Evolutionary conservation across 129 eudicot species (phyloP), one percentile per base, ranked within the genome.

Genomic region (Lactuca sativa): DNA sequence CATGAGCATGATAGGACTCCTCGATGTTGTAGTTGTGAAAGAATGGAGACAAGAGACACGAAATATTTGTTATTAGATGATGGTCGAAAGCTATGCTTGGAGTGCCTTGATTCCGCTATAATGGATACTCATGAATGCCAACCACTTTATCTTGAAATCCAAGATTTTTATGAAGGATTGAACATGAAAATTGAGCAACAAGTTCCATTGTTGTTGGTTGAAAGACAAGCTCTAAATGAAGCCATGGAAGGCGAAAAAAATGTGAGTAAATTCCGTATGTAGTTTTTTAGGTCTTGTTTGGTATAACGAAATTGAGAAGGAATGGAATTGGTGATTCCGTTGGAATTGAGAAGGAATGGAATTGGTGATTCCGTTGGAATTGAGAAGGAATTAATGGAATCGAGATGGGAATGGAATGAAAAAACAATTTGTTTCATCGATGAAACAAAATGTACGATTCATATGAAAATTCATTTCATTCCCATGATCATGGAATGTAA

Each of bases 61-160:
- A 66, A 73, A 36, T 73, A 66, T 67, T 53, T 66, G 62, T 51
- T 79, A 62, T 59, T 79, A 18, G 80, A 80, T 62, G 82, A 78
- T 25, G 83, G 83, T 44, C 59, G 80, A 32, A 80, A 74, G 14
- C 54, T 80, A 56, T 80, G 80, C 67, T 51, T 74, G 5, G 83
- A 80, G 76, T 80, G 83, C 76, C 62, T 80, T 6, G 83, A 80
- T 25, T 80, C 83, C 37, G 83, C 83, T 10, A 80, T 80, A 17
- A 74, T 80, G 83, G 80, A 80, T 44, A 80, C 83, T 33, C 76
- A 74, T 36, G 80, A 74, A 68, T 80, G 83, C 76, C 83, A 74
- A 44, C 83, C 83, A 6, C 60, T 79, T 17, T 79, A 79, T 74
- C 66, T 73, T 12, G 79, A 73, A 73, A 79, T 79, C n/a, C 74